Percentiles rank a stretch among this genome's conserved stretches.
Evolutionary conservation across 2,329 filamentous ascomycete species (phyloP).

Genomic region (Penicillium palitans): DNA sequence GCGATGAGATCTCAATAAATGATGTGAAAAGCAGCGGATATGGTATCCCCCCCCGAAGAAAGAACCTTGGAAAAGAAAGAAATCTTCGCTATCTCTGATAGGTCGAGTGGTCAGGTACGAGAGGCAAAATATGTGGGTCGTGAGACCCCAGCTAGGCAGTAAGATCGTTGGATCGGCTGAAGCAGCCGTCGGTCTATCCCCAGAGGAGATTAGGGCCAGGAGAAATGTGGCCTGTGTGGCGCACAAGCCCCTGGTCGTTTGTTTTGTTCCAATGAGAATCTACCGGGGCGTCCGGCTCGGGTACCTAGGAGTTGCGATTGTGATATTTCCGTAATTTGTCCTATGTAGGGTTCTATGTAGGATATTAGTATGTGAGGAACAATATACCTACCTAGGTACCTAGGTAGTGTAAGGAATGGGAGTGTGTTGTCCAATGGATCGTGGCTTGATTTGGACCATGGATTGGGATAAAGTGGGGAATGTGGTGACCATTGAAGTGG

Average conservation of each 20-base stretch:
- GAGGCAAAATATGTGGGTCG: neutral
- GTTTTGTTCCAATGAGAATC: neutral
- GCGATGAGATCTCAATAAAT: neutral
- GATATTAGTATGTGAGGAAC: neutral
- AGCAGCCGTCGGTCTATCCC: slow-evolving; percentile 1
- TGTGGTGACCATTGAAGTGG: neutral
- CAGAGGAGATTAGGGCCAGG: slow-evolving; percentile 3
- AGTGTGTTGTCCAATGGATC: neutral
- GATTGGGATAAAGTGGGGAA: neutral
- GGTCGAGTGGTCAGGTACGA: neutral
- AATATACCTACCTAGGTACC: too few species aligned
- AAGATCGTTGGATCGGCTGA: slow-evolving; percentile 4
- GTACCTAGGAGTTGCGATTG: slow-evolving; percentile 1
- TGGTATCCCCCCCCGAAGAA: neutral
- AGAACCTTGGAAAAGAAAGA: neutral
- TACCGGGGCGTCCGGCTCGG: slow-evolving; percentile 2
- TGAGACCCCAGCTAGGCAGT: neutral
- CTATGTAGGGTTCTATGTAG: neutral
- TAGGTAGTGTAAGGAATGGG: neutral
- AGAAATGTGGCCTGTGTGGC: neutral
- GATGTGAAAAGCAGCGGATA: neutral
- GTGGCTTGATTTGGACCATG: slow-evolving; percentile 6
- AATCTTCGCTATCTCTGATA: neutral
- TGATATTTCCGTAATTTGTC: neutral
- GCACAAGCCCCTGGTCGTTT: neutral